A percentile compares a stretch with the other conserved stretches of the same genome.
Conservation (phyloP, 257 asterid genomes). For the Salvia hispanica region DNA sequence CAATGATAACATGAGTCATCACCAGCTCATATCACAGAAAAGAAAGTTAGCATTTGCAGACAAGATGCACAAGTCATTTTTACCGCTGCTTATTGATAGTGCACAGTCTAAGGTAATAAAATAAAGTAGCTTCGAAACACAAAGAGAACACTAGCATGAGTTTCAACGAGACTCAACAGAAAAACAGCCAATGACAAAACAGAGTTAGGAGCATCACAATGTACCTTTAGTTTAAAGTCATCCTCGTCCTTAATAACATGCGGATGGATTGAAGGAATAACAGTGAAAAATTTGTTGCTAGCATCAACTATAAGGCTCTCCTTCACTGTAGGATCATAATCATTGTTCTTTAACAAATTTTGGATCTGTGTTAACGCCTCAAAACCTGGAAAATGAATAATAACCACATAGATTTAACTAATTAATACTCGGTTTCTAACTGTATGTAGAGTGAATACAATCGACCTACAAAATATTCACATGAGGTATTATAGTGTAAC, state of each 20-base stretch:
- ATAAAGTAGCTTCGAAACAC: not conserved
- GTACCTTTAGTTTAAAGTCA: slow-evolving; percentile 82
- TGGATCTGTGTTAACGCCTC: slow-evolving; percentile 97
- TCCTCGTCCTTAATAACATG: slow-evolving; percentile 84
- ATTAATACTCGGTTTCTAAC: slow-evolving; percentile 15
- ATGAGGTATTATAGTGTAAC: not conserved
- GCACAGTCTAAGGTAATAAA: not conserved
- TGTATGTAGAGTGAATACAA: slow-evolving; percentile 23
- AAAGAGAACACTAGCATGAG: slow-evolving; percentile 11
- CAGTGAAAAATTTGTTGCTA: slow-evolving; percentile 92
- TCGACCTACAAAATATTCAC: slow-evolving; percentile 11
- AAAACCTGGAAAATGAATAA: slow-evolving; percentile 59
- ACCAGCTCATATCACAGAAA: not conserved
- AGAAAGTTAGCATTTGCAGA: not conserved
- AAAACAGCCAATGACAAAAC: not conserved
- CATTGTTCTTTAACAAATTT: slow-evolving; percentile 53
- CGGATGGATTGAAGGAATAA: slow-evolving; percentile 94
- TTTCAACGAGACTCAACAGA: not conserved
- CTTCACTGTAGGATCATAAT: slow-evolving; percentile 50
- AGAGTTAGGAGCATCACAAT: slow-evolving; percentile 10
- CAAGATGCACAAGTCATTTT: not conserved
- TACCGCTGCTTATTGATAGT: not conserved
- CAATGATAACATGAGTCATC: not conserved
- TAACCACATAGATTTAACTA: slow-evolving; percentile 8
- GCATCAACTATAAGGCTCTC: slow-evolving; percentile 84